These are phyloP conservation scores for Lithocarpus polystachyus DNA, from an alignment of 306 rosid genomes.

Conservation along the genomic window DNA sequence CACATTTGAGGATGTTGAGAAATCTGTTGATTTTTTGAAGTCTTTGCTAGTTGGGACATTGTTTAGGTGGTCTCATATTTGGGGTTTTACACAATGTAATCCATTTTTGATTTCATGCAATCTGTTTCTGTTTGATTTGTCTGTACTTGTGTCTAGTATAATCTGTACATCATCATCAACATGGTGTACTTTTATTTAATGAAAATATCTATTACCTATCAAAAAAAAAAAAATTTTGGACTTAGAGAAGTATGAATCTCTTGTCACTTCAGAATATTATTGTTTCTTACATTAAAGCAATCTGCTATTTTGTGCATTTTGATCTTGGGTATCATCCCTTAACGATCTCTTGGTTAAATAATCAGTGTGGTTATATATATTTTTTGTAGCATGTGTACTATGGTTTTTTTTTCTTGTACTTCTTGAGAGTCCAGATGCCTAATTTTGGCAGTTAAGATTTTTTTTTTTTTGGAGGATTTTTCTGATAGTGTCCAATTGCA, in stretches of 20 bases:
- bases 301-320: conserved; percentile 17
- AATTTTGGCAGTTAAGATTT: conserved; percentile 10
- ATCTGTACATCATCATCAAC: too few relatives aligned
- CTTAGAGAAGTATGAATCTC: not conserved
- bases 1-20: too few relatives aligned
- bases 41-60: too few relatives aligned
- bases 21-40: too few relatives aligned
- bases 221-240: too few relatives aligned
- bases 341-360: conserved; percentile 6
- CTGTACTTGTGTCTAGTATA: too few relatives aligned
- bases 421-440: not conserved
- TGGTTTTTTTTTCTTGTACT: conserved; percentile 12
- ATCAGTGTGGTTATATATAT: conserved; percentile 1
- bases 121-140: too few relatives aligned
- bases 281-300: not conserved
- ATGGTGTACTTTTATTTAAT: too few relatives aligned
- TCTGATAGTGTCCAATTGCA: conserved; percentile 40
- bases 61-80: too few relatives aligned
- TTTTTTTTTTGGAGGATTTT: not conserved
- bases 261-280: not conserved
- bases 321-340: not conserved
- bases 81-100: too few relatives aligned
- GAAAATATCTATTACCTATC: too few relatives aligned
- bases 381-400: not conserved
- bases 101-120: too few relatives aligned